Percentiles rank a stretch among this genome's conserved stretches.
Evolutionary conservation across 2,329 filamentous ascomycete genomes (phyloP).

Genomic region (Trichoderma guizhouense): DNA sequence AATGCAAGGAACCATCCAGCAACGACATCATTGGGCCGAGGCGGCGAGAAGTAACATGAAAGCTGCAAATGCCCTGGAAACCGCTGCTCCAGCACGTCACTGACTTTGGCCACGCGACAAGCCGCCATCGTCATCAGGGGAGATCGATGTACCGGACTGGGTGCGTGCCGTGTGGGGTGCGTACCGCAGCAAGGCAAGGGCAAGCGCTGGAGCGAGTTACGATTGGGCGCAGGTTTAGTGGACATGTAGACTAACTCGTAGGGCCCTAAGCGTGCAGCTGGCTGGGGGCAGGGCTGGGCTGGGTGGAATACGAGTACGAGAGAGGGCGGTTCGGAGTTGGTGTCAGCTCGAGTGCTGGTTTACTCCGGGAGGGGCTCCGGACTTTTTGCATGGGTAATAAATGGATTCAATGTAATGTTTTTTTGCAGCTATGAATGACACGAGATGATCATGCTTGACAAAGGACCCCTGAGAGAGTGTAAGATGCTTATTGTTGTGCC

Average conservation of each 20-base stretch:
- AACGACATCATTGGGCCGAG: background rate
- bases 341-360: background rate
- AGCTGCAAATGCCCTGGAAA: background rate
- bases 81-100: conserved; percentile 12
- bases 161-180: conserved; percentile 10
- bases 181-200: background rate
- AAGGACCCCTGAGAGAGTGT: background rate
- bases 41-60: background rate
- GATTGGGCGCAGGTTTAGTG: background rate
- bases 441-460: background rate
- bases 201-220: background rate
- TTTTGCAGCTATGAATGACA: background rate
- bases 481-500: background rate
- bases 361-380: background rate
- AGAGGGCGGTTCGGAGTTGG: background rate
- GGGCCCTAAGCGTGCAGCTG: background rate
- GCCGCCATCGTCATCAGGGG: conserved; percentile 19
- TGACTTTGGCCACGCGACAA: conserved; percentile 17
- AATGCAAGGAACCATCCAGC: background rate
- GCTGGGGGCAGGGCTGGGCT: background rate
- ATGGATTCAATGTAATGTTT: background rate
- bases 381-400: background rate
- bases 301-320: conserved; percentile 4
- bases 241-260: too few species aligned
- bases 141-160: conserved; percentile 10